These are phyloP conservation scores for Diplodia sapinea DNA, from an alignment of 2,329 filamentous ascomycete species.

Conservation along the genomic window DNA sequence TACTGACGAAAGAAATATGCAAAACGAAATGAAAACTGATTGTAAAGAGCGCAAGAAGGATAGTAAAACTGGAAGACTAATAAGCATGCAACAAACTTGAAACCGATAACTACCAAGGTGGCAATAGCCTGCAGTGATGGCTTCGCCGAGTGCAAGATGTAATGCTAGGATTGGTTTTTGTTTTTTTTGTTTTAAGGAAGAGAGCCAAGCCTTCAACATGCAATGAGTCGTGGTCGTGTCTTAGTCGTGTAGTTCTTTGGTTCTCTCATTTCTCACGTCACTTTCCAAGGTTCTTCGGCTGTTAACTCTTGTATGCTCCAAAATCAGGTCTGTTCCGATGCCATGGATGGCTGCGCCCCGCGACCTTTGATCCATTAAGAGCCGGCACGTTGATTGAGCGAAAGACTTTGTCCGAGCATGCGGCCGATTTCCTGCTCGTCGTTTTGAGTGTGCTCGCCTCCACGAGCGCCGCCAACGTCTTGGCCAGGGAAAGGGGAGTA, in stretches of 20 bases:
- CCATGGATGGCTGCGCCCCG: neutral
- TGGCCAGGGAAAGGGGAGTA: conserved; percentile 20
- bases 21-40: neutral
- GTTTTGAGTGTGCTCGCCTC: conserved; percentile 4
- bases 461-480: conserved; percentile 3
- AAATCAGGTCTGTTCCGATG: conserved; percentile 10
- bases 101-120: neutral
- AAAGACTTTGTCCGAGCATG: conserved; percentile 5
- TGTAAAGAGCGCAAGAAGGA: conserved; percentile 11
- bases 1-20: conserved; percentile 17
- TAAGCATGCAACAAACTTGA: neutral
- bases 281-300: conserved; percentile 5
- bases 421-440: conserved; percentile 22
- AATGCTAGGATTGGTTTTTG: neutral
- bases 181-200: neutral
- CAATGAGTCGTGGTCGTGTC: conserved; percentile 22
- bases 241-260: conserved; percentile 7
- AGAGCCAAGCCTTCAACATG: conserved; percentile 11
- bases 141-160: conserved; percentile 9
- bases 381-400: conserved; percentile 24
- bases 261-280: conserved; percentile 6
- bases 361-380: conserved; percentile 6
- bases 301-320: conserved; percentile 4
- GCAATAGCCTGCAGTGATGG: conserved; percentile 10
- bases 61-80: neutral